Base-by-base conservation (phyloP, 1,139 yeast genomes). In the Saccharomyces hybrid region DNA sequence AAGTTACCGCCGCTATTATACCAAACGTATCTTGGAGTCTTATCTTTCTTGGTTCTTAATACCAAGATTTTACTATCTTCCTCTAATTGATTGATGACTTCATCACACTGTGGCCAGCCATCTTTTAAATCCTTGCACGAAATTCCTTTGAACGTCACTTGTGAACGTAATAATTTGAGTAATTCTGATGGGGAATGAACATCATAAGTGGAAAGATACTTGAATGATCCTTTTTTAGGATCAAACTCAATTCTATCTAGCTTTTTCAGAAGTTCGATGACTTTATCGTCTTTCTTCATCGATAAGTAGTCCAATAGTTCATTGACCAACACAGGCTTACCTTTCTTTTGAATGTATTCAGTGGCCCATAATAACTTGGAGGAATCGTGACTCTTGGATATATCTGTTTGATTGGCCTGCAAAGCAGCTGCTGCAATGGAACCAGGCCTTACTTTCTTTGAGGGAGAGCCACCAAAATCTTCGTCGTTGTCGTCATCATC, bases 91-190 rank as follows among this genome's bases (percentile, higher is more conserved):
- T 83, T 83, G 29, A 93, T 82, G 0, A 95, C 87, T 5, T 81
- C 82, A 50, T 86, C 71, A 68, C 96, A 91, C n/a, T 91, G 95
- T 52, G 87, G 80, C 99, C 99, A 95, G 21, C 99, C 99, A 68
- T 95, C 99, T 65, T 84, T 86, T 57, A 95, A 77, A 65, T 91
- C 96, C 66, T 88, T 88, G 31, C 93, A 96, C 0, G 90, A 77
- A 1, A 87, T 79, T 2, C 99, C 99, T 66, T 84, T 88, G 69
- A 88, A 90, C 1, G 96, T 88, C 1, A 88, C 84, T 71, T 90
- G 97, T 26, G 84, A 77, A 63, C 91, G 79, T 57, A 95, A 76
- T 62, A 85, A 86, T 57, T 82, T 78, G 55, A 95, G 70, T 58
- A 95, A 75, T 60, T 89, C 96, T 55, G 84, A 88, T 3, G 86